Base-by-base conservation (phyloP, 108 stramenopile genomes). In the Nitzschia inconspicua region DNA sequence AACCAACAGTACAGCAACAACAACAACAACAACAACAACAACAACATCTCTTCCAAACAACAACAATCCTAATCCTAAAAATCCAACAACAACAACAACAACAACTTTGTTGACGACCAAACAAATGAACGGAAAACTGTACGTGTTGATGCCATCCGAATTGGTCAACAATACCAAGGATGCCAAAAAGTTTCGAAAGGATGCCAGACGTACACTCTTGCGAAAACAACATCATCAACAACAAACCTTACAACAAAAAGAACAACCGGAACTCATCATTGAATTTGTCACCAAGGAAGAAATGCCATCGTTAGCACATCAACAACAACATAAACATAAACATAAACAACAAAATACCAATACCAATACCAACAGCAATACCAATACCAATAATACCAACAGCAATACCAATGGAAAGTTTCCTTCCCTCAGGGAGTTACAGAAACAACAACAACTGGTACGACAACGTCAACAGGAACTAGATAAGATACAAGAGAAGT, bases 111-210 rank as follows among this genome's bases (percentile, higher is more conserved):
- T 67, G 11, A 29, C 40, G 22, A 56, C 63, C 19, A 52, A 58
- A 47, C 22, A 46, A 11, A 35, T 65, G 20, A 41, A 63, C 9
- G 63, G 75, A 16, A 77, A 47, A 32, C 30, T 61, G 3, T 44
- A 60, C 8, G 63, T 78, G 11, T n/a, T 70, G 4, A 63, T 91
- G 34, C 89, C 89, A 7, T 58, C 68, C 3, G 47, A 70, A 40
- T 37, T 89, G 4, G 58, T 60, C 13, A n/a, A n/a, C n/a, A n/a
- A n/a, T 13, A 20, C 72, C 26, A 85, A 87, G 47, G 93, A 83
- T 44, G 73, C 77, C 47, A 84, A 77, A 47, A 79, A 84, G 49
- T 89, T 91, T 74, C 86, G 93, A 26, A 95, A 95, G 60, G 86
- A 95, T 42, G 78, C 72, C 24, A 64, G 93, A 19, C 70, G 93